Conservation (phyloP, 768 basidiomycete species). For the Harrya chromipes region DNA sequence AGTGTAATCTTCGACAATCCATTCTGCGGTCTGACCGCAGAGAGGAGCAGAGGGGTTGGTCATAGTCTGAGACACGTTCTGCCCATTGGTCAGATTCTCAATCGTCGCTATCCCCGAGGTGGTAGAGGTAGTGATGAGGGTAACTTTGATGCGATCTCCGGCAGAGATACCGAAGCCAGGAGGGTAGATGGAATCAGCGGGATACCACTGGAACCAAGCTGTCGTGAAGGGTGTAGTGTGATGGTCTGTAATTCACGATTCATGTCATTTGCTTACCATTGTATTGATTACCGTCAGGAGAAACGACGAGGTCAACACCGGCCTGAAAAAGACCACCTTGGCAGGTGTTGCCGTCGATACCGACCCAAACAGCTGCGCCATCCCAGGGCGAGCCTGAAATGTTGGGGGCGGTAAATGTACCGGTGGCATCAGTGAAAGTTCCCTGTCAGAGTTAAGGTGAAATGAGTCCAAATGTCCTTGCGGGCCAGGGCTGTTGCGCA, state of each 20-base stretch:
- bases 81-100: neutral
- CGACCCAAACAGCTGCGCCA: conserved; percentile 6
- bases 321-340: neutral
- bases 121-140: neutral
- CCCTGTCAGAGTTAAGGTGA: neutral
- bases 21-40: neutral
- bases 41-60: neutral
- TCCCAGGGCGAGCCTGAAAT: neutral
- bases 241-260: neutral
- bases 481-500: neutral
- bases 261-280: neutral
- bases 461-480: neutral
- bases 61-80: neutral
- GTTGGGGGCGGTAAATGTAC: conserved; percentile 3
- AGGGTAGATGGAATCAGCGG: neutral
- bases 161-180: neutral
- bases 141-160: neutral
- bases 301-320: neutral
- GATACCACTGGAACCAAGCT: conserved; percentile 10
- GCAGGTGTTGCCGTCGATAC: conserved; percentile 10
- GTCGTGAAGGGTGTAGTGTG: neutral
- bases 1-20: conserved; percentile 2
- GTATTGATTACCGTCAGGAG: neutral
- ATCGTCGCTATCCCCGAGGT: conserved; percentile 3
- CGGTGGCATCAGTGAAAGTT: conserved; percentile 2